Conservation (phyloP, 2,329 filamentous ascomycete species). For the Nectriaceae sp. region DNA sequence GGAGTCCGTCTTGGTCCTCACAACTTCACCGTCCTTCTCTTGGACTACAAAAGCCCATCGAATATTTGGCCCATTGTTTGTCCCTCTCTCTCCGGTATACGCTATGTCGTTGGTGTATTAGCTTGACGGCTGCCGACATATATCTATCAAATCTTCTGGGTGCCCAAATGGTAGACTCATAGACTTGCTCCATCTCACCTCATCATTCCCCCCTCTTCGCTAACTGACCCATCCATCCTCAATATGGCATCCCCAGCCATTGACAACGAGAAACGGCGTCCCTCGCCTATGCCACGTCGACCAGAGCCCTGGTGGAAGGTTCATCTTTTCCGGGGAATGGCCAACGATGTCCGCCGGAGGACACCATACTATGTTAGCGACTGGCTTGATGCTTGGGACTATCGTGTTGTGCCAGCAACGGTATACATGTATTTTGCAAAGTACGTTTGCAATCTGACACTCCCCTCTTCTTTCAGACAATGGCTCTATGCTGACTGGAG, state of each 20-base stretch:
- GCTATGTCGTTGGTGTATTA: too few species aligned
- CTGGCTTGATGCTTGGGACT: conserved; percentile 87
- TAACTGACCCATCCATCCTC: too few species aligned
- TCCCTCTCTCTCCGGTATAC: too few species aligned
- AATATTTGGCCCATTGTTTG: too few species aligned
- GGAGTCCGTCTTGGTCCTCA: too few species aligned
- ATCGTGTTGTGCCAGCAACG: conserved; percentile 83
- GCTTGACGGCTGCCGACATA: too few species aligned
- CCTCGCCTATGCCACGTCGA: conserved; percentile 1
- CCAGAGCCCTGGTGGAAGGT: conserved; percentile 69
- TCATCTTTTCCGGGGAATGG: conserved; percentile 75
- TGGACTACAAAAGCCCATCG: too few species aligned
- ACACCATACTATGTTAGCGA: conserved; percentile 80
- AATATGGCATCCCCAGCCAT: not conserved
- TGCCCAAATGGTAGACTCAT: too few species aligned
- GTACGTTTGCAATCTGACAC: conserved; percentile 46
- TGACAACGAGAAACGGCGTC: not conserved
- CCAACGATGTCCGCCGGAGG: conserved; percentile 73
- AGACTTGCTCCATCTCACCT: too few species aligned
- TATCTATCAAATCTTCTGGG: too few species aligned
- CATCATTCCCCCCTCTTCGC: too few species aligned
- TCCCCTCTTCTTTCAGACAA: not conserved
- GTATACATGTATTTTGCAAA: conserved; percentile 96
- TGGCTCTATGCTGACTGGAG: not conserved
- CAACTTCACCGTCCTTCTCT: too few species aligned